Conservation (phyloP, 129 eudicot genomes). For the Flaveria sonorensis region DNA sequence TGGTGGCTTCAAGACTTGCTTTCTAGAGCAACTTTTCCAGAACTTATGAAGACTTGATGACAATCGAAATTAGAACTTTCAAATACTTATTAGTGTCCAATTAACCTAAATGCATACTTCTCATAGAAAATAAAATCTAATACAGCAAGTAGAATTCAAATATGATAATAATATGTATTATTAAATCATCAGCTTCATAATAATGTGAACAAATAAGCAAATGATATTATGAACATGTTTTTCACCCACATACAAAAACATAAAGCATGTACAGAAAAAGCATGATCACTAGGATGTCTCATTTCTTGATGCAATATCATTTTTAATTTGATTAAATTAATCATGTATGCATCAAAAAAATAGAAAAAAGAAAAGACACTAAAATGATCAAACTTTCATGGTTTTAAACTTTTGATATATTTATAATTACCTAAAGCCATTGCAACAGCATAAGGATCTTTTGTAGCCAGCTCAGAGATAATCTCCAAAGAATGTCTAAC, state of each 20-base stretch:
- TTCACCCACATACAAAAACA: slow-evolving; percentile 14
- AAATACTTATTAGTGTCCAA: background rate
- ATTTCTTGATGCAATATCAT: slow-evolving; percentile 3
- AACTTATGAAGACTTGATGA: background rate
- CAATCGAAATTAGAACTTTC: background rate
- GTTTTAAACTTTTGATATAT: background rate
- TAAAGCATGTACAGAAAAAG: slow-evolving; percentile 7
- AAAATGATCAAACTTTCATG: slow-evolving; percentile 4
- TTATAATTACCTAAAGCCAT: slow-evolving; percentile 77
- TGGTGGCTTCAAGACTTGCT: background rate
- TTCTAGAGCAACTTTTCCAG: background rate
- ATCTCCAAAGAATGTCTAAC: slow-evolving; percentile 95
- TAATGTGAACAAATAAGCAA: slow-evolving; percentile 18
- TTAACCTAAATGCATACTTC: background rate
- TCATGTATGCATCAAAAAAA: background rate
- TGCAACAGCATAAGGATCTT: slow-evolving; percentile 95
- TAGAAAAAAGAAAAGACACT: background rate
- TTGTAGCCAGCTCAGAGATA: slow-evolving; percentile 77
- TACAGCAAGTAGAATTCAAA: background rate
- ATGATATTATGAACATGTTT: slow-evolving; percentile 11
- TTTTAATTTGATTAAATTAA: slow-evolving; percentile 7
- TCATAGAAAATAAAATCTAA: slow-evolving; percentile 6
- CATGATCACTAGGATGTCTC: slow-evolving; percentile 1
- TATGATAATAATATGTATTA: slow-evolving; percentile 1
- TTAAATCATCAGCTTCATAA: slow-evolving; percentile 3